Evolutionary conservation across 306 rosid species (phyloP), one percentile per base, ranked within the genome.

Genomic region (Glycine tomentella): DNA sequence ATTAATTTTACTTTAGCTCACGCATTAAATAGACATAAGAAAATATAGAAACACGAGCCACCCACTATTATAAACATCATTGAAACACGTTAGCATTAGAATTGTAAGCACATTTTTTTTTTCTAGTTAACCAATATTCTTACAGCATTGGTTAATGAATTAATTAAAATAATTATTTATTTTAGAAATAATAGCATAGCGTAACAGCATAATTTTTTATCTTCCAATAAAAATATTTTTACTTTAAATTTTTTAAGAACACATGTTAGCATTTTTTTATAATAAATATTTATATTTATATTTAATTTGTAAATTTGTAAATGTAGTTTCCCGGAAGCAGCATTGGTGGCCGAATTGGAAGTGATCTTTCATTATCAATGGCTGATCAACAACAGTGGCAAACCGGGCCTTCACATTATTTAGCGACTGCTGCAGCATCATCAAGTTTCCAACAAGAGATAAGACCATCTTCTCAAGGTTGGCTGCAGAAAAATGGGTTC

Each of bases 381-480:
- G 87, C 33, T 5, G 90, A 90, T 44, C 82, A 88, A 76, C 85
- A 88, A 67, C 88, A 80, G 76, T 88, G 89, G 92, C 90, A 81
- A 85, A 59, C 90, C 6, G 87, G 88, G 48, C 83, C 83, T 74
- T 76, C 88, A 63, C 91, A 70, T 72, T 69, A 84, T 71, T 81
- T 82, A 84, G 87, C 94, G 80, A 81, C 86, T 87, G 95, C 98
- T 88, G 99, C 99, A 96, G 99, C 99, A 96, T 96, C 99, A 96
- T 96, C 99, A 96, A 98, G 99, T 93, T 96, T 96, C 99, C 89
- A 92, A 85, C 91, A 71, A 67, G 97, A 89, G 88, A 90, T 84
- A n/a, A 91, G 88, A 61, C 58, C 86, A 63, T 72, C 86, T 69
- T 75, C 84, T 51, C 89, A 88, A 86, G 77, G 77, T 77, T 87